Base-by-base conservation (phyloP, 192 early-diverging fungal species). In the Coemansia sp. region DNA sequence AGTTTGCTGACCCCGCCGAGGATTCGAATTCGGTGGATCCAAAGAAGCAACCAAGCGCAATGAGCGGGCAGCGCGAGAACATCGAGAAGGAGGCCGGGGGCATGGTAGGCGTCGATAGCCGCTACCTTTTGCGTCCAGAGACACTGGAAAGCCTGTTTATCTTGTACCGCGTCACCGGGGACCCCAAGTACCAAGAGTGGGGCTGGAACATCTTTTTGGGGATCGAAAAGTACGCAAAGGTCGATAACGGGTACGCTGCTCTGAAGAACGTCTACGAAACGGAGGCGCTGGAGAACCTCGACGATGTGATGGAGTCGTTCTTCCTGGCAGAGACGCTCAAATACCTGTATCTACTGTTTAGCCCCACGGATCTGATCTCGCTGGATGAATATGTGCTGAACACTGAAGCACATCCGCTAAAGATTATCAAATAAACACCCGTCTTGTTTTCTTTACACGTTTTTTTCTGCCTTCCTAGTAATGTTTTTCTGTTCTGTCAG, bases 241-340 rank as follows among this genome's bases (percentile, higher is more conserved):
- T 91, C 0, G 71, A 79, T 5, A 11, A 14, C 42, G 95, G 87
- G 0, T 91, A 89, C 67, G 75, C 87, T 2, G 79, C 75, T 19
- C 67, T 87, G 62, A 13, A 8, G 3, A 53, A 79, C 32, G 76
- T 83, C 1, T 5, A 56, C 4, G 42, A 64, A 8, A 62, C 55
- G 0, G 20, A 19, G 4, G 5, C 40, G 0, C 11, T 8, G 0
- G n/a, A 13, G 1, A 69, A 69, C 40, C 48, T 25, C 11, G 25
- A 49, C 0, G 83, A 82, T n/a, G 57, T 62, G n/a, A 85, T 85
- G 81, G 84, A 85, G 55, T 89, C 89, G 41, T 98, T 95, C 77
- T 95, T 98, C 69, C 73, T 96, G 62, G 94, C 95, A 0, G 96
- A 98, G 72, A 96, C 95, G 0, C 86, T 98, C 63, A 98, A 98